Base-by-base conservation (phyloP, 345 rosid genomes). In the Eucalyptus caleyi region DNA sequence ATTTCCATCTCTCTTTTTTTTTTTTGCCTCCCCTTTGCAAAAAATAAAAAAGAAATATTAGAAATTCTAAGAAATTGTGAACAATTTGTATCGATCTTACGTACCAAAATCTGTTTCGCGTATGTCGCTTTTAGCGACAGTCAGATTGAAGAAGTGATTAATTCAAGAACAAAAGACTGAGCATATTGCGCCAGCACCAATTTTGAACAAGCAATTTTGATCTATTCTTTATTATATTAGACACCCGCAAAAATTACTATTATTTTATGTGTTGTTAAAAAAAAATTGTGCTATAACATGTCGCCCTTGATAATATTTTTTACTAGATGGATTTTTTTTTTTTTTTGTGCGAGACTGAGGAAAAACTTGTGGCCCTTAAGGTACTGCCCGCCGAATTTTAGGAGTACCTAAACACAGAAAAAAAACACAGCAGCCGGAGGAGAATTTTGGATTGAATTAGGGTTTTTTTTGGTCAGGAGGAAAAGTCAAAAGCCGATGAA, bases 81-180 rank as follows among this genome's bases (percentile, higher is more conserved):
- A 37, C 45, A 72, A 19, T 19, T 21, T 11, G 13, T 72, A 19
- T 37, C 11, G 12, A 72, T 37, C 27, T 37, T 9, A 37, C 44
- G 13, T 72, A 19, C 14, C 26, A 72, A 72, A 72, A 69, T 34
- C 9, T 32, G 40, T 67, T 67, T n/a, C 69, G 8, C 16, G 27
- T 27, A 60, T 0, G 32, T 13, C 69, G 4, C 32, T 60, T 60
- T 60, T 6, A 5, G 8, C 1, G 8, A 13, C 65, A 3, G 7
- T 27, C 32, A 27, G 0, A 1, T 27, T 3, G 11, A 67, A n/a
- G 21, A 67, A 67, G 16, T 4, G 21, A 2, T 16, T 67, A 32
- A n/a, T 67, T 62, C 32, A 14, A 30, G 3, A 11, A 65, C 8
- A 15, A n/a, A 65, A 30, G 14, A 30, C 69, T 13, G 67, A 60